Evolutionary conservation across 768 basidiomycete genomes (phyloP).

Genomic region (Leccinellum luteum): DNA sequence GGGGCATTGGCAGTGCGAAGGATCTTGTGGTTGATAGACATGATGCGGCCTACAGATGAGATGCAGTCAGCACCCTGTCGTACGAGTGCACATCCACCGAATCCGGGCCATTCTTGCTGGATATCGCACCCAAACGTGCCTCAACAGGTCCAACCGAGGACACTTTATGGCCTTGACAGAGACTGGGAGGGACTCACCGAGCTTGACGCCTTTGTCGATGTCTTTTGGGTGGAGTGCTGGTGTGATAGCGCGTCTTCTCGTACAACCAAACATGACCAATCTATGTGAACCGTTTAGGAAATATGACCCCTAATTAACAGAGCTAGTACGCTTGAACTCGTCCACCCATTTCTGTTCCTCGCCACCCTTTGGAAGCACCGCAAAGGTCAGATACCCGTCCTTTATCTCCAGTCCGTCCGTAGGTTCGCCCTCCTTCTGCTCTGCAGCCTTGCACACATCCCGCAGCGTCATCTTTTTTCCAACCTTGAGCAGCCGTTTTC

Average conservation of each 20-base stretch:
- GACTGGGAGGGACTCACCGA: slow-evolving; percentile 57
- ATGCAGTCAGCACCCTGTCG: slow-evolving; percentile 44
- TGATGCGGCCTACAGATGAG: slow-evolving; percentile 33
- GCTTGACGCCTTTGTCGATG: slow-evolving; percentile 60
- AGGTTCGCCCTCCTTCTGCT: slow-evolving; percentile 54
- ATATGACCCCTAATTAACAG: slow-evolving; percentile 4
- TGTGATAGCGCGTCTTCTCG: slow-evolving; percentile 3
- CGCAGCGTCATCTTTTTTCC: slow-evolving; percentile 86
- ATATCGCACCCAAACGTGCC: slow-evolving; percentile 14
- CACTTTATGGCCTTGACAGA: slow-evolving; percentile 16
- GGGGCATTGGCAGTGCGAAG: slow-evolving; percentile 96
- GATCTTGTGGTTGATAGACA: slow-evolving; percentile 88
- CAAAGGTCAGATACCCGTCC: slow-evolving; percentile 79
- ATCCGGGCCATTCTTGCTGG: slow-evolving; percentile 29
- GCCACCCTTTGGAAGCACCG: slow-evolving; percentile 71
- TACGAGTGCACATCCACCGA: slow-evolving; percentile 53
- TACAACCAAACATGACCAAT: slow-evolving; percentile 33
- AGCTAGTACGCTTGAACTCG: slow-evolving; percentile 68
- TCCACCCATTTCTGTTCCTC: slow-evolving; percentile 84
- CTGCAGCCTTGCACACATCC: slow-evolving; percentile 68
- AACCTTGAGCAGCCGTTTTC: slow-evolving; percentile 80
- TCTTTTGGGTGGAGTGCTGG: slow-evolving; percentile 20
- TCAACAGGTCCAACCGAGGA: slow-evolving; percentile 22
- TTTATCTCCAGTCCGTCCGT: slow-evolving; percentile 82
- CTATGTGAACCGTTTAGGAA: slow-evolving; percentile 15